A percentile compares a stretch with the other conserved stretches of the same genome.
These are phyloP conservation scores for Salicornia ramosissima DNA, from an alignment of 148 eudicot genomes.

Conservation along the genomic window DNA sequence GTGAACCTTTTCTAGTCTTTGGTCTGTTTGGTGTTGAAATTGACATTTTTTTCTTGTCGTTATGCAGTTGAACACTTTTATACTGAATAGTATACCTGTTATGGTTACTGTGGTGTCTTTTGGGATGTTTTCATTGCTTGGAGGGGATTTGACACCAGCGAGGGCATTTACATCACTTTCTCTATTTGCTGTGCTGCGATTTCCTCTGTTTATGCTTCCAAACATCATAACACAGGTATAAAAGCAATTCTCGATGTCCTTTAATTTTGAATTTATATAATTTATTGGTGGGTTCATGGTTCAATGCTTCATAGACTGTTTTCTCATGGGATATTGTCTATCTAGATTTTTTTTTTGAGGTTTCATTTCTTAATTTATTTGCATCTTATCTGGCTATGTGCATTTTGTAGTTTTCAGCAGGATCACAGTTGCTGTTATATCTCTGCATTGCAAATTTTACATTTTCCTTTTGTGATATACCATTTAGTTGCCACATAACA, in stretches of 20 bases:
- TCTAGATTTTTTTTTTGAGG: not conserved
- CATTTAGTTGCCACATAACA: too few species aligned
- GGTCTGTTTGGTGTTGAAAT: not conserved
- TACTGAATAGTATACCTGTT: constrained; percentile 86
- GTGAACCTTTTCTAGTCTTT: not conserved
- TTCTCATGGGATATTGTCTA: too few species aligned
- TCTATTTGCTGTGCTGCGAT: constrained; percentile 78
- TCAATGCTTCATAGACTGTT: not conserved
- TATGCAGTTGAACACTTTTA: constrained; percentile 81
- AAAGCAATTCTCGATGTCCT: not conserved
- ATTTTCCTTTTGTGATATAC: not conserved
- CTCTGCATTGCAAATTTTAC: too few species aligned
- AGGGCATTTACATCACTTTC: constrained; percentile 96
- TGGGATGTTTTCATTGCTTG: constrained; percentile 82
- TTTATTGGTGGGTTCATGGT: not conserved
- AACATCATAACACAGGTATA: constrained; percentile 85
- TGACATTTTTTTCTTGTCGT: constrained; percentile 13
- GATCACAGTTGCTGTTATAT: not conserved
- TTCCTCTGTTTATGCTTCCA: constrained; percentile 95
- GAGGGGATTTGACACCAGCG: constrained; percentile 95
- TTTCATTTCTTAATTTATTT: not conserved
- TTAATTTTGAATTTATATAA: not conserved
- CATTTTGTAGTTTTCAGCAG: constrained; percentile 6
- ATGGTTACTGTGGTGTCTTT: constrained; percentile 88
- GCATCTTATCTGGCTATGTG: not conserved